Evolutionary conservation across 352 stramenopile species (phyloP).

Genomic region (Phytophthora cactorum): DNA sequence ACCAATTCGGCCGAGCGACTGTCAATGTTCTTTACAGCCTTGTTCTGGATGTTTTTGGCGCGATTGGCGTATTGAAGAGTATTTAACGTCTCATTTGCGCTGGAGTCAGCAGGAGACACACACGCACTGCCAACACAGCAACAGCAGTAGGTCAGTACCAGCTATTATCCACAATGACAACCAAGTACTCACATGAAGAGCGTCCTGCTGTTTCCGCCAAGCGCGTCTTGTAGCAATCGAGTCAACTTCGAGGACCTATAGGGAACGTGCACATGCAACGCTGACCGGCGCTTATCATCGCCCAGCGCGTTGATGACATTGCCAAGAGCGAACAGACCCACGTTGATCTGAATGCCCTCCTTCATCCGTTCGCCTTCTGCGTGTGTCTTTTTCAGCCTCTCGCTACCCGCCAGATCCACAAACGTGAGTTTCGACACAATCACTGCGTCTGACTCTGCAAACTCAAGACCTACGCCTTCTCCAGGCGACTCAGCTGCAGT

Average conservation of each 20-base stretch:
- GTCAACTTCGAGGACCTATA: slow-evolving; percentile 88
- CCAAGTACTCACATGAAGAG: slow-evolving; percentile 78
- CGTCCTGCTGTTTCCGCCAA: slow-evolving; percentile 89
- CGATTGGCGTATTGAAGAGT: slow-evolving; percentile 89
- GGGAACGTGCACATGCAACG: slow-evolving; percentile 67
- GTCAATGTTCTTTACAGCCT: slow-evolving; percentile 90
- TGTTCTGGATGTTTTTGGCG: slow-evolving; percentile 91
- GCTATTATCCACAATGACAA: not conserved
- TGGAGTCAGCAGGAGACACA: slow-evolving; percentile 77
- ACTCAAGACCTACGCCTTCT: slow-evolving; percentile 9
- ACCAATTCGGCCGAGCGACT: slow-evolving; percentile 75
- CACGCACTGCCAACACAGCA: slow-evolving; percentile 62
- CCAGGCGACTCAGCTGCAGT: slow-evolving; percentile 4
- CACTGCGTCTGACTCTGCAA: slow-evolving; percentile 29
- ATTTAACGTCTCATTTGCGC: slow-evolving; percentile 78
- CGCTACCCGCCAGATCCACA: slow-evolving; percentile 86
- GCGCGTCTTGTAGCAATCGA: slow-evolving; percentile 80
- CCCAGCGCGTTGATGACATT: slow-evolving; percentile 91
- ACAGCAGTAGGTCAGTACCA: slow-evolving; percentile 3
- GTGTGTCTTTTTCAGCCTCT: slow-evolving; percentile 87
- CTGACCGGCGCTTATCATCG: slow-evolving; percentile 61
- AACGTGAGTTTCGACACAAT: slow-evolving; percentile 88
- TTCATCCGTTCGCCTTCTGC: slow-evolving; percentile 89
- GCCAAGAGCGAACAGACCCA: slow-evolving; percentile 80
- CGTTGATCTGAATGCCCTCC: slow-evolving; percentile 91